These are phyloP conservation scores for Elongisporangium senticosum DNA, from an alignment of 352 stramenopile species.

Conservation along the genomic window DNA sequence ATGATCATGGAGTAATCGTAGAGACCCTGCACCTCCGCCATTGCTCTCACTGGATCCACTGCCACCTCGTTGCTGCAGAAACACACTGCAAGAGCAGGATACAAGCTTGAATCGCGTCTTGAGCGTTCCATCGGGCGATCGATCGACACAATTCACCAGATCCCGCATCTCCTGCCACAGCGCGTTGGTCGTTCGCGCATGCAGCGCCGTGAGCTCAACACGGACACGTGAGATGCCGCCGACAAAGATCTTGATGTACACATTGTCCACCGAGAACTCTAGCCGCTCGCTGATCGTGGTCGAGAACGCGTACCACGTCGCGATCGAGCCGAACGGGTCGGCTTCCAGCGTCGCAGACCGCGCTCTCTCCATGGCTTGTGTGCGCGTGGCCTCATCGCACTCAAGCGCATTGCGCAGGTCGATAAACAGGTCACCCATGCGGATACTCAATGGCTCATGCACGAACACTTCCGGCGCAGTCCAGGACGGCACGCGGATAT, in stretches of 20 bases:
- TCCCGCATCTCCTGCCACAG: conserved; percentile 66
- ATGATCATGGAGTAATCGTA: conserved; percentile 36
- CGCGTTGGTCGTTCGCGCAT: conserved; percentile 55
- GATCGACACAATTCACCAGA: conserved; percentile 44
- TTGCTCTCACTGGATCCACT: too few species aligned
- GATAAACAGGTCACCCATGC: conserved; percentile 41
- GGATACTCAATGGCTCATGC: conserved; percentile 43
- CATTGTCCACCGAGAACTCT: conserved; percentile 40
- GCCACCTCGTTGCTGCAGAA: conserved; percentile 12
- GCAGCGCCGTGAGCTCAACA: conserved; percentile 31
- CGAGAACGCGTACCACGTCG: conserved; percentile 51
- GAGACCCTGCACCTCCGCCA: neutral
- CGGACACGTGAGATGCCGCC: conserved; percentile 25
- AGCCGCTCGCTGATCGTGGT: conserved; percentile 45
- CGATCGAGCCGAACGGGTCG: conserved; percentile 56
- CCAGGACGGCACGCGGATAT: conserved; percentile 59
- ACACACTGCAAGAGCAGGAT: conserved; percentile 43
- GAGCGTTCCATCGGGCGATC: conserved; percentile 51
- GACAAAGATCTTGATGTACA: conserved; percentile 50
- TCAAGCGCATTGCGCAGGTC: conserved; percentile 42
- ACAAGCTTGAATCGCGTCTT: conserved; percentile 64
- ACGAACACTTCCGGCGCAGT: conserved; percentile 40
- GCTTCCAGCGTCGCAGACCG: conserved; percentile 38
- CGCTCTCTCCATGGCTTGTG: conserved; percentile 20
- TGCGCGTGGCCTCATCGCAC: conserved; percentile 36